These are phyloP conservation scores for Phytophthora cajani DNA, from an alignment of 352 stramenopile genomes.

Conservation along the genomic window DNA sequence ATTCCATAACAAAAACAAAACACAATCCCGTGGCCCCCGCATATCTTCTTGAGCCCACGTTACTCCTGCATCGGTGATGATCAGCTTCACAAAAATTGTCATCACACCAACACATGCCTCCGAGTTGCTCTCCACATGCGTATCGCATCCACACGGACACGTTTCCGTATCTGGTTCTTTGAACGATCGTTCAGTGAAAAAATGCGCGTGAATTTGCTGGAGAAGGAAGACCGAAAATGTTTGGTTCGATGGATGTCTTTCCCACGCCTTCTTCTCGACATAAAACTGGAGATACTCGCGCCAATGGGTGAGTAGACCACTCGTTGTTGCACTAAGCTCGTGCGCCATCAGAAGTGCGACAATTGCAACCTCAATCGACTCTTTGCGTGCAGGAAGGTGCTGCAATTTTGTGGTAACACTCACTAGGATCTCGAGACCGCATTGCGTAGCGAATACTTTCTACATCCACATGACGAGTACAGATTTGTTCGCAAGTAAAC, in stretches of 20 bases:
- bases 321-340: constrained; percentile 21
- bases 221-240: constrained; percentile 23
- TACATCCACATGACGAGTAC: neutral
- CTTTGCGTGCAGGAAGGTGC: constrained; percentile 8
- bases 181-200: constrained; percentile 17
- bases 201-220: constrained; percentile 20
- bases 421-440: constrained; percentile 16
- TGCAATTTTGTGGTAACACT: neutral
- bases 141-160: constrained; percentile 21
- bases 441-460: constrained; percentile 14
- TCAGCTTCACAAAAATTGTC: constrained; percentile 24
- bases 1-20: constrained; percentile 27
- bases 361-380: constrained; percentile 13
- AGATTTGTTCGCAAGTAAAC: neutral
- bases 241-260: neutral
- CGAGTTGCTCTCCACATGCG: neutral
- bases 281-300: constrained; percentile 28
- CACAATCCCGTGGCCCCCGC: constrained; percentile 24
- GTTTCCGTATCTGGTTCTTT: constrained; percentile 4
- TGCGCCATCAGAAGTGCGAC: constrained; percentile 18
- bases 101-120: constrained; percentile 20
- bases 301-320: constrained; percentile 25
- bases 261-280: constrained; percentile 13
- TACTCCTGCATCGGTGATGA: constrained; percentile 22
- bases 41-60: constrained; percentile 33